Base-by-base conservation (phyloP, 148 eudicot species). In the Limonium bicolor region DNA sequence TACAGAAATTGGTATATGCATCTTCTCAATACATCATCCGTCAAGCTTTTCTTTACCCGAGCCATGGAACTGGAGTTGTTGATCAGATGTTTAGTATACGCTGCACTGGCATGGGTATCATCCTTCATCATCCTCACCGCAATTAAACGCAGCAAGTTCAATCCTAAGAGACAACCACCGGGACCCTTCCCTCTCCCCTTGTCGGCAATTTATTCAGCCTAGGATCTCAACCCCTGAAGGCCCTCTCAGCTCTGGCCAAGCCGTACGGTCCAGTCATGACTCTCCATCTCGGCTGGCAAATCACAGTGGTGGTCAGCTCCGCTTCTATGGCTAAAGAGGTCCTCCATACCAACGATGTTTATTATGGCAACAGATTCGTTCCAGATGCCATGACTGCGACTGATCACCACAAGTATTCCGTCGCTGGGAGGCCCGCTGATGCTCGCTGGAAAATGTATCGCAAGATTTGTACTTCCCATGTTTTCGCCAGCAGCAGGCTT, bases 171-270 rank as follows among this genome's bases (percentile, higher is more conserved):
- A 18, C 51, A 67, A 28, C 73, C 68, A 0, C 66, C 77, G 2
- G 60, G 73, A 5, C 82, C 77, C 20, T 13, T 27, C 5, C 62
- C 65, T n/a, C 42, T 76, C 74, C 82, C 2, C 39, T 76, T 33
- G 51, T 76, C 7, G 77, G 82, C 0, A 76, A 59, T 48, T 74
- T 76, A 35, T 63, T 61, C 53, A 15, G 44, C 27, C 71, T 76
- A 2, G 82, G 74, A 1, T 14, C n/a, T 16, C 55, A 61, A 16
- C 82, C 77, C 19, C 82, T 71, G 52, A 31, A 60, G 37, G 54
- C 74, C 21, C 54, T 76, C 4, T 33, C 74, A 16, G 16, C 54
- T 19, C 66, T 76, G 2, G 63, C 82, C 36, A 58, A 65, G 3
- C 58, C 14, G 0, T 49, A 67, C 46, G 82, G 74, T 36, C 64